Base-by-base conservation (phyloP, 2,329 filamentous ascomycete species). In the Colletotrichum sp. region DNA sequence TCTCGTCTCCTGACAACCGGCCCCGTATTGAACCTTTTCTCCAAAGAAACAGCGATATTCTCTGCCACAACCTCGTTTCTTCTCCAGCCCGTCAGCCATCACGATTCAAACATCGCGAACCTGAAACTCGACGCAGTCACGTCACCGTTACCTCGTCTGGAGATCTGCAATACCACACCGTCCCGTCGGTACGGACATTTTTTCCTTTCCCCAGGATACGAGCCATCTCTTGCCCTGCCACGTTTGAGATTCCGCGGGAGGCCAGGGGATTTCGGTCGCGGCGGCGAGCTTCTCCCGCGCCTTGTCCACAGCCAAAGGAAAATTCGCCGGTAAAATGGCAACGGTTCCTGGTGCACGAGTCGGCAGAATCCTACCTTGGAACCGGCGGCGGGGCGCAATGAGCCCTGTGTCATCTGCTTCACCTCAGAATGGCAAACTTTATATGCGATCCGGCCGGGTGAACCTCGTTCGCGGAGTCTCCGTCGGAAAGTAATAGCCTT, bases 141-240 rank as follows among this genome's bases (percentile, higher is more conserved):
- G 59, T 62, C 60, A 65, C 72, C 18, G 59, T 62, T 60, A 65
- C 72, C 15, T 28, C 36, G 66, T 76, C 64, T 76, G 70, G 52
- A 60, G n/a, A 68, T 71, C 44, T 75, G 72, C 66, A 68, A 71
- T 76, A 28, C 60, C 60, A 76, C 72, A 64, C 62, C 59, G 59
- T 62, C 16, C 75, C 39, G 52, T 26, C 55, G 49, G 60, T 36
- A 26, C 26, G 52, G 21, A 26, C 55, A 69, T 49, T 30, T 52
- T 21, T 21, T 55, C 2, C 18, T 36, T 10, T 9, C 21, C 39
- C 24, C 26, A n/a, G 34, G 39, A 24, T 59, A 18, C n/a, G 60
- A 63, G 13, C 30, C 18, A 64, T 67, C 28, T 52, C 34, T 34
- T n/a, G 24, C 36, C 24, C 52, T 26, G 15, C 62, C 52, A 28